Base-by-base conservation (phyloP, 345 rosid genomes). In the Hypericum perforatum region DNA sequence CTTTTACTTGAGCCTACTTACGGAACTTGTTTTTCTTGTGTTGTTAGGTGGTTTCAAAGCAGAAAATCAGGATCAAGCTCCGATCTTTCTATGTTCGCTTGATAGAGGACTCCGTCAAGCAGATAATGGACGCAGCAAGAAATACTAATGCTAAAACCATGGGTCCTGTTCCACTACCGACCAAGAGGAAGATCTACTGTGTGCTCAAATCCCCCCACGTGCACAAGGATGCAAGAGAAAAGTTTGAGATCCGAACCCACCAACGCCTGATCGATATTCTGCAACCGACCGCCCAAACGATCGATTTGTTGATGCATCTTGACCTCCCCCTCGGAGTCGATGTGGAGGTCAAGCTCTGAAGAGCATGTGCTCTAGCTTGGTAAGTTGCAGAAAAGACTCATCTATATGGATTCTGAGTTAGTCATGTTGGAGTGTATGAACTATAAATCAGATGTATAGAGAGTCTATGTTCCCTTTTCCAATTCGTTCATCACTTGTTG, bases 181-280 rank as follows among this genome's bases (percentile, higher is more conserved):
- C 98, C 47, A 92, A 88, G 86, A 92, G 68, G 69, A 74, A 90
- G 41, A 36, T 88, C 63, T 88, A 81, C 63, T 92, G 98, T 80
- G 94, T 92, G 58, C 96, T 92, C 47, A 88, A 85, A 74, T 92
- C 98, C 46, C 96, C 96, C 11, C 96, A 92, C n/a, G 98, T 92
- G 47, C 90, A 88, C 80, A 88, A 92, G 76, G 98, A 92, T 58
- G 98, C 98, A 32, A 76, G 98, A 77, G 88, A 88, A 60, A 96
- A 92, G 68, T 88, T 88, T 62, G 96, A 92, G 74, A 88, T 85
- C 63, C 69, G 96, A 61, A 88, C 98, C 29, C 98, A 88, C 69
- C 96, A 88, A 57, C 82, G 95, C 9, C 80, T 92, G 43, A 85
- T 88, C 3, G 98, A 92, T 62, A 85, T 92, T 73, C 80, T 88